Evolutionary conservation across 257 asterid genomes (phyloP), one percentile per base, ranked within the genome.

Genomic region (Mentha longifolia): DNA sequence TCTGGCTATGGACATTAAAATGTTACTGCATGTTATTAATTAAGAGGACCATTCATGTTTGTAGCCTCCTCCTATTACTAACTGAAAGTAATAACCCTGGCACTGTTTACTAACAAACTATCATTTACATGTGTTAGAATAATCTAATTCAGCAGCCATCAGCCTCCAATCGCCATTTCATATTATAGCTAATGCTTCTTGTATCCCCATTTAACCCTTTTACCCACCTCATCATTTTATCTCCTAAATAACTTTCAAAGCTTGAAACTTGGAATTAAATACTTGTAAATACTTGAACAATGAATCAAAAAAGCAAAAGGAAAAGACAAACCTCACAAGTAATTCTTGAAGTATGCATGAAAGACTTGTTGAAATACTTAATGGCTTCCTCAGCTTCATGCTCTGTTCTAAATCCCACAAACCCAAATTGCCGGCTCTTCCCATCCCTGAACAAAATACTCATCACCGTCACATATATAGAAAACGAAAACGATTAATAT

Each of bases 341-440:
- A 76, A 92, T 85, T 74, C 89, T 82, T 78, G 80, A 73, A 70
- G 89, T 86, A 78, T 86, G 89, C 88, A 92, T 66, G 85, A 77
- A 92, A 51, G 97, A 86, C 31, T 72, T 86, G 74, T 92, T 71
- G 78, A 89, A 92, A 82, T 79, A 88, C 66, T 82, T 85, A 20
- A 86, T 67, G 71, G 98, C 94, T 65, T 76, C 84, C 70, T 80
- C 75, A 0, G 98, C 95, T 83, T 92, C 98, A 55, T 79, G 81
- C 75, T 85, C 97, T 0, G 91, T 85, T 78, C 97, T 84, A 67
- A 65, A 92, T 45, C 97, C 98, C 31, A 92, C 86, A 79, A 88
- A 92, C 66, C 92, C 98, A 59, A 92, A 92, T 55, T 89, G 96
- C 74, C 98, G 82, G 77, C 92, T 89, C 83, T 84, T 90, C 51